phyloP scores from a whole-genome alignment of 164 flowering plant genomes.

The Kingdonia uniflora region DNA sequence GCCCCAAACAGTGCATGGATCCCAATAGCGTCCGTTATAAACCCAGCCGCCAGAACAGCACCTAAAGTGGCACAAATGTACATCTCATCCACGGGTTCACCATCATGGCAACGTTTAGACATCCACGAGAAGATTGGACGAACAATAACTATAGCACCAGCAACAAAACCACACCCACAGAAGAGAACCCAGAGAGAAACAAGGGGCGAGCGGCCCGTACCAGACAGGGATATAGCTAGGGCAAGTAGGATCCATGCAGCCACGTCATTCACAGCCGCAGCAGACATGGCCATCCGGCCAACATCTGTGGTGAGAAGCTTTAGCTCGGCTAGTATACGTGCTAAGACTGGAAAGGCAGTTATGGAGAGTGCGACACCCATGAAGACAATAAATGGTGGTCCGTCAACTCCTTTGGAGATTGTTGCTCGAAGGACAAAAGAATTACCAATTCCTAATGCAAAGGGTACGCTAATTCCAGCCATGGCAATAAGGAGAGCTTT shows the following conservation, averaged over 20 bases:
- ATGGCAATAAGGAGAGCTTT: slow-evolving; percentile 47
- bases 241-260: slow-evolving; percentile 82
- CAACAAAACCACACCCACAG: slow-evolving; percentile 36
- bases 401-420: slow-evolving; percentile 40
- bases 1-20: slow-evolving; percentile 85
- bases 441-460: slow-evolving; percentile 51
- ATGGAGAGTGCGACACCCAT: slow-evolving; percentile 86
- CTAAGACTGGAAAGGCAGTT: slow-evolving; percentile 79
- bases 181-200: slow-evolving; percentile 54
- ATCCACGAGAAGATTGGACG: slow-evolving; percentile 49
- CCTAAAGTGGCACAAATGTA: slow-evolving; percentile 51
- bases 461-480: slow-evolving; percentile 64
- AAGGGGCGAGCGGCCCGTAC: slow-evolving; percentile 34
- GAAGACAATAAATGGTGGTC: slow-evolving; percentile 49
- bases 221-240: slow-evolving; percentile 64
- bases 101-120: slow-evolving; percentile 37
- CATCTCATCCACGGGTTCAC: slow-evolving; percentile 58
- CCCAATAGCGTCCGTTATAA: slow-evolving; percentile 64
- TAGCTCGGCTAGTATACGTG: slow-evolving; percentile 76
- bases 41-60: slow-evolving; percentile 53
- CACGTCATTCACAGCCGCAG: slow-evolving; percentile 82
- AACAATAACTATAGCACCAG: slow-evolving; percentile 12
- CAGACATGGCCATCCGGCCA: slow-evolving; percentile 77
- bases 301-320: slow-evolving; percentile 77
- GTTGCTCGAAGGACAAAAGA: slow-evolving; percentile 47